These are phyloP conservation scores for Penicillium sp. DNA, from an alignment of 2,329 filamentous ascomycete genomes.

Conservation along the genomic window DNA sequence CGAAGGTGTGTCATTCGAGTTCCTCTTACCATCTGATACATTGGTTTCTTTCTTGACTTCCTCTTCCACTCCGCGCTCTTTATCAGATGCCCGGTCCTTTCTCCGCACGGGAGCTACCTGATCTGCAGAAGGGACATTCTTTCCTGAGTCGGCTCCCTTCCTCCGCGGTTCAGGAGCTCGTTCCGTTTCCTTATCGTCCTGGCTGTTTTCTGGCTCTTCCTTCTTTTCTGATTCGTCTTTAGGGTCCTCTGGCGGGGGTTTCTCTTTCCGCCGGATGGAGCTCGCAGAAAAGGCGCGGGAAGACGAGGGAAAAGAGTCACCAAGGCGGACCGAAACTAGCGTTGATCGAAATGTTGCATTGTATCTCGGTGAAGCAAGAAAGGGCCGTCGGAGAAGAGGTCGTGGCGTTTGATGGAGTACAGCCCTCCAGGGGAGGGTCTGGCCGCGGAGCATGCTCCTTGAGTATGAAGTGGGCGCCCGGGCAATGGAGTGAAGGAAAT, in stretches of 20 bases:
- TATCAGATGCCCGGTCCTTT: conserved; percentile 38
- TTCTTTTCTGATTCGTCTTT: conserved; percentile 32
- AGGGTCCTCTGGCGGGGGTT: conserved; percentile 46
- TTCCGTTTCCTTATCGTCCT: conserved; percentile 43
- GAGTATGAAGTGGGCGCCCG: conserved; percentile 13
- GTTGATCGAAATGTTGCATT: conserved; percentile 30
- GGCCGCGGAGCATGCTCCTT: conserved; percentile 61
- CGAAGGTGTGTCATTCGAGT: conserved; percentile 48
- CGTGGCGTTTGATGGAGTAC: conserved; percentile 54
- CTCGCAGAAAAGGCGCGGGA: conserved; percentile 46
- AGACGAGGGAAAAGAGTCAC: conserved; percentile 26
- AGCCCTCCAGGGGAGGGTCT: conserved; percentile 63
- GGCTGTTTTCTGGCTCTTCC: conserved; percentile 25
- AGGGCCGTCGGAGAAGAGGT: conserved; percentile 35
- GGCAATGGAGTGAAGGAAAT: neutral
- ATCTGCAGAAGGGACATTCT: conserved; percentile 25
- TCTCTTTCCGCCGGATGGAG: conserved; percentile 55
- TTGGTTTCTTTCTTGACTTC: conserved; percentile 43
- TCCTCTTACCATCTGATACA: conserved; percentile 45
- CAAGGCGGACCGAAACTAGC: conserved; percentile 24
- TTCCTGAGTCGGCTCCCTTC: conserved; percentile 39
- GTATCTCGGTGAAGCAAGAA: conserved; percentile 32
- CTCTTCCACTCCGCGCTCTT: conserved; percentile 36
- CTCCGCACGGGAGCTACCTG: conserved; percentile 38
- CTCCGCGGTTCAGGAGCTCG: conserved; percentile 44